These are phyloP conservation scores for Xerocomus potaroensis DNA, from an alignment of 768 basidiomycete genomes.

Conservation along the genomic window DNA sequence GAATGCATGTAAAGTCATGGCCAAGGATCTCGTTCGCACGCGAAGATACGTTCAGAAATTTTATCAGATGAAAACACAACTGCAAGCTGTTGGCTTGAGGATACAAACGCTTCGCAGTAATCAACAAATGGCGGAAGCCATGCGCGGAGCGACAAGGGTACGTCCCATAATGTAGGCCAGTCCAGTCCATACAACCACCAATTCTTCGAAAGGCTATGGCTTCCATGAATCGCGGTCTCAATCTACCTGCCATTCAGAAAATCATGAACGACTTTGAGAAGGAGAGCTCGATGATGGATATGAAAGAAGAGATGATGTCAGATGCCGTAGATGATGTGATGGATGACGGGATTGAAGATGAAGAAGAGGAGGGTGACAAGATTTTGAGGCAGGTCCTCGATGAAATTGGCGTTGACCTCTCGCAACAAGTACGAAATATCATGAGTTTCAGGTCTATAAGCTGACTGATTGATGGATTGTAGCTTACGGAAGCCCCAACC, in stretches of 20 bases:
- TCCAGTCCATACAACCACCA: no score
- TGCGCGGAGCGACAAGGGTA: conserved; percentile 96
- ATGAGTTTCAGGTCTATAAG: background rate
- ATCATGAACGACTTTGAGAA: conserved; percentile 99
- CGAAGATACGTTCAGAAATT: conserved; percentile 96
- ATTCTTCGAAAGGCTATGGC: conserved; percentile 91
- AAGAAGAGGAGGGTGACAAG: conserved; percentile 94
- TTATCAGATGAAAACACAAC: conserved; percentile 97
- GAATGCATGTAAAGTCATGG: conserved; percentile 99
- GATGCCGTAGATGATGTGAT: conserved; percentile 97
- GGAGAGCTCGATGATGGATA: conserved; percentile 98
- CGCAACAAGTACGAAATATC: conserved; percentile 61
- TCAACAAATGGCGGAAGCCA: conserved; percentile 99
- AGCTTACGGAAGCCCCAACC: conserved; percentile 85
- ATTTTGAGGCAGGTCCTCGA: conserved; percentile 95
- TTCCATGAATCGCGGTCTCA: conserved; percentile 94
- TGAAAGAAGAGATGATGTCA: conserved; percentile 99
- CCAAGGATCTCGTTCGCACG: conserved; percentile 96
- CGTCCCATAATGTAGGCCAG: conserved; percentile 27
- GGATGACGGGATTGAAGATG: conserved; percentile 88
- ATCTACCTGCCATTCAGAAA: conserved; percentile 88
- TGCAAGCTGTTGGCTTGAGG: conserved; percentile 91
- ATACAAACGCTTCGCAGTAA: conserved; percentile 97
- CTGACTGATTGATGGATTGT: conserved; percentile 11
- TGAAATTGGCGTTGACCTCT: conserved; percentile 90